A percentile compares a stretch with the other conserved stretches of the same genome.
phyloP scores from a whole-genome alignment of 2,329 filamentous ascomycete species.

The Ceratocystis eucalypticola region DNA sequence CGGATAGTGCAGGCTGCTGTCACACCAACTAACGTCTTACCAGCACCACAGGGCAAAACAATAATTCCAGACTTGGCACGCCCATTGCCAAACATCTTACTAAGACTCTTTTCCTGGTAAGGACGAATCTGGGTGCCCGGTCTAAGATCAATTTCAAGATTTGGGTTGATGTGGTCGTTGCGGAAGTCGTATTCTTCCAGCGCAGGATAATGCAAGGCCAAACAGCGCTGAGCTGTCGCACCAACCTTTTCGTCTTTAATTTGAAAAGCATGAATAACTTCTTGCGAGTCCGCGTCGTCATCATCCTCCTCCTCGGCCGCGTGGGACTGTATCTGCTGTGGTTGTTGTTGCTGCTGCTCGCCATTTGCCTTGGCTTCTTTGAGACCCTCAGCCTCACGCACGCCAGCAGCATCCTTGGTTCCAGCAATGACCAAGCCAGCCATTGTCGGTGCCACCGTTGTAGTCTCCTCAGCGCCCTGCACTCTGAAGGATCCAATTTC shows the following conservation, averaged over 20 bases:
- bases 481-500: conserved; percentile 69
- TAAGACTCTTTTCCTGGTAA: conserved; percentile 94
- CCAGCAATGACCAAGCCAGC: conserved; percentile 82
- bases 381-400: conserved; percentile 52
- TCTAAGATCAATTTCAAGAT: conserved; percentile 82
- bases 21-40: conserved; percentile 96
- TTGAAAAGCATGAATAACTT: conserved; percentile 86
- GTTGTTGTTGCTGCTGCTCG: not conserved
- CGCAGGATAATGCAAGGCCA: conserved; percentile 73
- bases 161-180: conserved; percentile 78
- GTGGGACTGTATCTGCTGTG: not conserved
- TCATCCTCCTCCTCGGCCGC: conserved; percentile 52
- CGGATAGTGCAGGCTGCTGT: conserved; percentile 96
- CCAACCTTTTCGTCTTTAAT: conserved; percentile 74
- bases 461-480: conserved; percentile 56
- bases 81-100: conserved; percentile 99
- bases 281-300: conserved; percentile 73
- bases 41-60: conserved; percentile 87
- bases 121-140: conserved; percentile 81
- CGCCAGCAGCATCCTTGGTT: conserved; percentile 81
- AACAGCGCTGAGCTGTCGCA: conserved; percentile 75
- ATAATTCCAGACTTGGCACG: conserved; percentile 96
- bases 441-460: conserved; percentile 72
- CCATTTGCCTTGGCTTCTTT: conserved; percentile 10
- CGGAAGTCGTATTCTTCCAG: conserved; percentile 96